Evolutionary conservation across 1,284 basidiomycete species (phyloP).

Genomic region (Rhodotorula sp.): DNA sequence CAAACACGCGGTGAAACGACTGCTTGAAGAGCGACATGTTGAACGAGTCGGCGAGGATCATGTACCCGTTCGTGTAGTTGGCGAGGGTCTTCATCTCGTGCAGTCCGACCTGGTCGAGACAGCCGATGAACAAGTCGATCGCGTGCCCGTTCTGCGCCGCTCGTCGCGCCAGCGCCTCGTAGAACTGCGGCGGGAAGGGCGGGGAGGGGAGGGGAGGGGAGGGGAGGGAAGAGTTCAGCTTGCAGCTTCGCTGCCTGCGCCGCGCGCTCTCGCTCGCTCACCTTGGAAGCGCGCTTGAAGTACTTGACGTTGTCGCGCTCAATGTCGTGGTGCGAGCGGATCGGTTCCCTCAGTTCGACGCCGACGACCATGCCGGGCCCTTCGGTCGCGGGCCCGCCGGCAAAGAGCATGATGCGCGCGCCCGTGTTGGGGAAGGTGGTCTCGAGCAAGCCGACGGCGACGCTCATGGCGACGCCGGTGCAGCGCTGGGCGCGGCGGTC

Average conservation of each 20-base stretch:
- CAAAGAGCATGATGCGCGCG: constrained; percentile 92
- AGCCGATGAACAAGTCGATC: constrained; percentile 94
- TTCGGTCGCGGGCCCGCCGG: constrained; percentile 94
- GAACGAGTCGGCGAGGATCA: constrained; percentile 95
- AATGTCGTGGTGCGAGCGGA: constrained; percentile 98
- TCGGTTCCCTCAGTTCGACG: constrained; percentile 94
- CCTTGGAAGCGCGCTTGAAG: constrained; percentile 95
- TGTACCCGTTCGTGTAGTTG: constrained; percentile 94
- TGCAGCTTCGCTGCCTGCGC: no score
- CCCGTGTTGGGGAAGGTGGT: constrained; percentile 95
- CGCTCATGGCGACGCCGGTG: constrained; percentile 90
- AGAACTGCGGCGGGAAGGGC: constrained; percentile 62
- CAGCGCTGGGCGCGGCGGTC: constrained; percentile 94
- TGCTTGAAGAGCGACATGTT: constrained; percentile 99
- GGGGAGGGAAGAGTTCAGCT: not conserved
- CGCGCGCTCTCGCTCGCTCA: constrained; percentile 47
- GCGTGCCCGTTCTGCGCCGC: constrained; percentile 92
- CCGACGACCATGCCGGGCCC: constrained; percentile 96
- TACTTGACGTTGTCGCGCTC: constrained; percentile 96
- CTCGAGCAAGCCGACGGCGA: constrained; percentile 94
- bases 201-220: no score
- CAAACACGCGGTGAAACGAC: constrained; percentile 89
- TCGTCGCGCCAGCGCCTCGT: constrained; percentile 90
- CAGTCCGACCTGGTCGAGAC: constrained; percentile 95
- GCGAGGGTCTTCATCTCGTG: constrained; percentile 96